A percentile compares a stretch with the other conserved stretches of the same genome.
These are phyloP conservation scores for Botrytis squamosa DNA, from an alignment of 2,329 filamentous ascomycete species.

Conservation along the genomic window DNA sequence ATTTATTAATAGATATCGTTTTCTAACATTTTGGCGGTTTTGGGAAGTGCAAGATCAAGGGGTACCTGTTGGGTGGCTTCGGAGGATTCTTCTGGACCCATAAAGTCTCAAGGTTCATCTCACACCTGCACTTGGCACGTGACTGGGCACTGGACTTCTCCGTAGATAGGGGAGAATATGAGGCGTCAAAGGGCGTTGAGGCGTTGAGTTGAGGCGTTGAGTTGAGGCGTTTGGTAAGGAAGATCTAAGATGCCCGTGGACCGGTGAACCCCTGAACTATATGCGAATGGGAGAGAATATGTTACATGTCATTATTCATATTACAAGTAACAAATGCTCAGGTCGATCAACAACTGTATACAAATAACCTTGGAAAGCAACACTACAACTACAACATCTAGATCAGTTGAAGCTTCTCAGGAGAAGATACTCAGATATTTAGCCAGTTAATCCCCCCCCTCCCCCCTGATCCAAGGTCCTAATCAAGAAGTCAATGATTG, in stretches of 20 bases:
- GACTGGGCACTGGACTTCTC: background rate
- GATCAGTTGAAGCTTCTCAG: background rate
- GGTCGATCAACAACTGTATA: background rate
- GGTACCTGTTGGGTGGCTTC: background rate
- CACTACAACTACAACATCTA: background rate
- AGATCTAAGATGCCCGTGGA: background rate
- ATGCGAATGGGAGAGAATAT: background rate
- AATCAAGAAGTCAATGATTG: background rate
- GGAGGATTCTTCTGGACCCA: background rate
- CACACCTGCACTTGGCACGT: background rate
- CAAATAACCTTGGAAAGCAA: too few relatives aligned
- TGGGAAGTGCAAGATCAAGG: background rate
- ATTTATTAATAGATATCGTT: conserved; percentile 6
- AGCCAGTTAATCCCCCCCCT: background rate
- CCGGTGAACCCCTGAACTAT: background rate
- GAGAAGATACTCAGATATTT: background rate
- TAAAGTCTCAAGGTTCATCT: background rate
- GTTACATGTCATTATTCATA: background rate
- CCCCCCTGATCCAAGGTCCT: background rate
- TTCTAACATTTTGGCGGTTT: background rate
- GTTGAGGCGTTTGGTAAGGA: background rate
- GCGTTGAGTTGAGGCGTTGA: background rate
- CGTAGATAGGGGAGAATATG: background rate
- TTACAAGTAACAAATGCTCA: background rate
- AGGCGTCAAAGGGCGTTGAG: background rate